Evolutionary conservation across 352 stramenopile species (phyloP), one percentile per base, ranked within the genome.

Genomic region (Ophiocytium majus): DNA sequence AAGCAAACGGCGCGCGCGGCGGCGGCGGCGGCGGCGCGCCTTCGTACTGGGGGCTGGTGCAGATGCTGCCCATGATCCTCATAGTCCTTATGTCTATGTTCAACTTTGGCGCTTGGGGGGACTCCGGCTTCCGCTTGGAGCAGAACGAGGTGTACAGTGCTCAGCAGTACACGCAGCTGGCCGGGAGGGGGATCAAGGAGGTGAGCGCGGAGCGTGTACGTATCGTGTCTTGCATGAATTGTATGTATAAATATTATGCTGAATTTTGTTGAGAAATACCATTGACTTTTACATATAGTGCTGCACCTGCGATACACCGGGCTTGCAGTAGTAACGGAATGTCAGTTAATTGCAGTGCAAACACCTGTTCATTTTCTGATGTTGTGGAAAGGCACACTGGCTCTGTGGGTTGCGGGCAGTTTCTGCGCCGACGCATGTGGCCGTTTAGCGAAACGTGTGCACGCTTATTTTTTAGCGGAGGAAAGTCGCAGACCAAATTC

Each of bases 51-150:
- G 66, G 66, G 5, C 35, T 78, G 5, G 32, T 78, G 66, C 66
- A 78, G 35, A 78, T 78, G 66, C 35, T 78, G 66, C 66, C 66
- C 32, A 78, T 78, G 66, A 5, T 78, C 5, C 32, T 78, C 66
- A 78, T 78, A 17, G 17, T 78, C 5, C 5, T 78, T 5, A 17
- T 78, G 5, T 17, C 5, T 17, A 5, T 78, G 66, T 17, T 78
- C 5, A 78, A 43, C 66, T 78, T 78, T 43, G 35, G 66, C 5
- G 66, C 5, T 5, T 43, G 5, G 35, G 66, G 66, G 35, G 66
- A 78, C 5, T 5, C 32, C 5, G 35, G 5, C 5, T 78, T 17
- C 66, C 32, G 35, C 32, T 43, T 78, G 66, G 66, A 78, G 35
- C 5, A 78, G 35, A 78, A 5, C 5, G 5, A 5, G 35, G 66